A percentile compares a stretch with the other conserved stretches of the same genome.
phyloP scores from a whole-genome alignment of 139 green algal genomes.

The Nannochloris sp. region DNA sequence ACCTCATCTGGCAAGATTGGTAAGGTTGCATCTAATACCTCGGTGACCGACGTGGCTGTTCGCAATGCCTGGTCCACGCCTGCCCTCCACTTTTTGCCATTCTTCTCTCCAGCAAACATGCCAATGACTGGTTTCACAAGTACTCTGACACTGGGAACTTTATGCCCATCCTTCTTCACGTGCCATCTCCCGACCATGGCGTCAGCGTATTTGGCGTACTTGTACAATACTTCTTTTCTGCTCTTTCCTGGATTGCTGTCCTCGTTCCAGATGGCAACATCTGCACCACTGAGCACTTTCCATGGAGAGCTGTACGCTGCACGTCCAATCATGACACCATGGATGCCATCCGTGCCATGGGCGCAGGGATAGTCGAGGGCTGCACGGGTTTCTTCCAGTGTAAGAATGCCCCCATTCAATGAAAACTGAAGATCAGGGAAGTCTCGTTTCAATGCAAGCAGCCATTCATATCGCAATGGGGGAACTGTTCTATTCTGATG shows the following conservation, averaged over 20 bases:
- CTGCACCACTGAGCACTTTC: constrained; percentile 64
- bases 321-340: constrained; percentile 87
- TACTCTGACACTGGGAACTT: constrained; percentile 43
- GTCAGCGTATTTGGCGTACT: constrained; percentile 69
- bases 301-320: constrained; percentile 79
- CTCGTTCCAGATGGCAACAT: constrained; percentile 61
- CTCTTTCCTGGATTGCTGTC: constrained; percentile 39
- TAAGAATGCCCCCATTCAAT: constrained; percentile 48
- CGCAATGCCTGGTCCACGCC: constrained; percentile 23
- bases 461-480: constrained; percentile 75
- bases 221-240: constrained; percentile 56
- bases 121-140: constrained; percentile 73
- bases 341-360: constrained; percentile 17
- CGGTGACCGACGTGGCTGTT: constrained; percentile 7
- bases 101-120: constrained; percentile 66
- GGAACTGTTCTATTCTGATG: constrained; percentile 85
- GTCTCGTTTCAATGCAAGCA: constrained; percentile 74
- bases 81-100: constrained; percentile 43
- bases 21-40: constrained; percentile 34
- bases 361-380: constrained; percentile 35
- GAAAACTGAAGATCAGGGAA: constrained; percentile 83
- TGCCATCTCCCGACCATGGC: constrained; percentile 46
- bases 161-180: constrained; percentile 22
- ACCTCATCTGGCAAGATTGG: constrained; percentile 28
- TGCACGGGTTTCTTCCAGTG: constrained; percentile 21